Percentiles rank a stretch among this genome's conserved stretches.
Evolutionary conservation across 805 yeast species (phyloP).

Genomic region (Ogataea methanolica): DNA sequence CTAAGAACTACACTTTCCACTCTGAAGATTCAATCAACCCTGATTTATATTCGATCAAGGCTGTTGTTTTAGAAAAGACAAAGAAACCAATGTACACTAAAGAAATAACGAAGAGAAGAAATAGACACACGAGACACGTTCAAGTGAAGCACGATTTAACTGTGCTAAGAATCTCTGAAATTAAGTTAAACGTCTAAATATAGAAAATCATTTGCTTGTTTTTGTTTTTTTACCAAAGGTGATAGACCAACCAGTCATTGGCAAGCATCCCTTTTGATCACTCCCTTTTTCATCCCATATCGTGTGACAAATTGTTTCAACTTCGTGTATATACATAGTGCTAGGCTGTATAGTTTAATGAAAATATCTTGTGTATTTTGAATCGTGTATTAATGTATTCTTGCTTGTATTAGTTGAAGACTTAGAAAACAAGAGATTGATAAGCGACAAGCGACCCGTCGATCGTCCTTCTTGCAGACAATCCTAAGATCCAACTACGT

Average conservation of each 20-base stretch:
- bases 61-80: slow-evolving; percentile 82
- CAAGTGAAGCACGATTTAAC: slow-evolving; percentile 70
- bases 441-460: background rate
- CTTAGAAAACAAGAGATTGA: background rate
- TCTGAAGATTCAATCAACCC: slow-evolving; percentile 49
- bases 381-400: background rate
- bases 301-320: background rate
- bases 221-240: too few species aligned
- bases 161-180: slow-evolving; percentile 68
- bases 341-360: too few species aligned
- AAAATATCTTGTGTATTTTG: background rate
- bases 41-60: slow-evolving; percentile 55
- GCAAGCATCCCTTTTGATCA: too few species aligned
- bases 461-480: background rate
- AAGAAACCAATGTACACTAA: slow-evolving; percentile 69
- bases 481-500: too few species aligned
- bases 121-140: slow-evolving; percentile 67
- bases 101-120: slow-evolving; percentile 75
- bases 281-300: too few species aligned
- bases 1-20: slow-evolving; percentile 70
- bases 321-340: slow-evolving; percentile 1
- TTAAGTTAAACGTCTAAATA: slow-evolving; percentile 41
- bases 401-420: background rate
- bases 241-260: too few species aligned
- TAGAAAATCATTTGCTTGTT: background rate